These are phyloP conservation scores for Magnolia sinica DNA, from an alignment of 164 flowering plant species.

Conservation along the genomic window DNA sequence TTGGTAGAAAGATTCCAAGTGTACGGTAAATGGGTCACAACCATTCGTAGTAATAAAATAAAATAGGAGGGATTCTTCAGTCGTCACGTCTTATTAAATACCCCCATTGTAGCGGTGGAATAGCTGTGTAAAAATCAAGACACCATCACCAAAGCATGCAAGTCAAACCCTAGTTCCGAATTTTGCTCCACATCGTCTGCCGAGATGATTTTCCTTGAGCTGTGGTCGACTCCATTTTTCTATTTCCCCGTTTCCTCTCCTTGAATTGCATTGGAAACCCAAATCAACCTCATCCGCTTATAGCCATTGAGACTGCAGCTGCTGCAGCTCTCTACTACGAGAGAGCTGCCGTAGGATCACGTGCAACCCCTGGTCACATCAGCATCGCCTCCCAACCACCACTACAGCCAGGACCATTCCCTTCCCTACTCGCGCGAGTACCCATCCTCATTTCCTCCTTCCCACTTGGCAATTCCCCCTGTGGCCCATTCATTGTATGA, in stretches of 20 bases:
- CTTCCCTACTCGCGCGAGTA: no score
- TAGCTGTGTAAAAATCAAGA: not conserved
- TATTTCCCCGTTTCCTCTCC: not conserved
- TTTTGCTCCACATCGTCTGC: slow-evolving; percentile 13
- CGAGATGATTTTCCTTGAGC: slow-evolving; percentile 14
- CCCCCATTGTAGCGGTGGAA: not conserved
- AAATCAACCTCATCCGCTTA: not conserved
- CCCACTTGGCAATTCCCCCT: not conserved
- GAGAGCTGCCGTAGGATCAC: slow-evolving; percentile 12
- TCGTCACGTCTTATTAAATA: no score
- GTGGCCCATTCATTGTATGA: no score
- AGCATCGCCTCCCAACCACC: not conserved
- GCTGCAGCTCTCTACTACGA: not conserved
- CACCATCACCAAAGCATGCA: not conserved
- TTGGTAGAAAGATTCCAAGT: no score
- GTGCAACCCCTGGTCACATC: slow-evolving; percentile 11
- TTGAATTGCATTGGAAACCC: not conserved
- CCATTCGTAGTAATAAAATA: no score
- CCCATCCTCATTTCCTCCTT: no score
- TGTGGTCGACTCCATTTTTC: not conserved
- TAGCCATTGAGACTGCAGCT: slow-evolving; percentile 5
- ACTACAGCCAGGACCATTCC: not conserved
- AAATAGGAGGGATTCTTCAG: no score
- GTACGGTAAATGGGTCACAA: no score
- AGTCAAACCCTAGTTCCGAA: slow-evolving; percentile 16